These are phyloP conservation scores for Hyaloscypha variabilis DNA, from an alignment of 495 filamentous ascomycete genomes.

Conservation along the genomic window DNA sequence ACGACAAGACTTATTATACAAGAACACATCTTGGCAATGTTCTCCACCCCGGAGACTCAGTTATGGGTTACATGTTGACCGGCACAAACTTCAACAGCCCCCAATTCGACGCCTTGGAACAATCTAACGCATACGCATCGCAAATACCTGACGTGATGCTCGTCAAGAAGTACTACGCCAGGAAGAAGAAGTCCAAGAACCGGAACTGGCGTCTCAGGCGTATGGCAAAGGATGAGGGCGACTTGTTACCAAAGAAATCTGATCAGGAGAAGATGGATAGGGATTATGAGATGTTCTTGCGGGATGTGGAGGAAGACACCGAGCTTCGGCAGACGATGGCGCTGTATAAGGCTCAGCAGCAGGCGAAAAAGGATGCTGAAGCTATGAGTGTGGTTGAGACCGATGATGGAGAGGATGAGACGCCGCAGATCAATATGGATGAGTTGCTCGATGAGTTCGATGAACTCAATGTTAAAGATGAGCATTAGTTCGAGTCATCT, in stretches of 20 bases:
- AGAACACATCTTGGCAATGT: conserved; percentile 88
- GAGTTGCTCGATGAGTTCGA: conserved; percentile 87
- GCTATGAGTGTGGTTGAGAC: conserved; percentile 68
- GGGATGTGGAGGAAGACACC: conserved; percentile 93
- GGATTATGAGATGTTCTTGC: conserved; percentile 96
- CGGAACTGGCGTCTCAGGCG: conserved; percentile 93
- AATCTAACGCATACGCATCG: conserved; percentile 65
- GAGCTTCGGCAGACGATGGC: conserved; percentile 83
- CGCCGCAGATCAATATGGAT: conserved; percentile 77
- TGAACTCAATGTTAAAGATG: conserved; percentile 66
- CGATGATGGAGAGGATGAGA: conserved; percentile 68
- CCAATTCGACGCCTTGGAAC: conserved; percentile 77
- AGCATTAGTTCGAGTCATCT: conserved; percentile 13
- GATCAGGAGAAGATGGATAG: conserved; percentile 83
- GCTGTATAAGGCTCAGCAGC: conserved; percentile 71
- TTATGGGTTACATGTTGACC: conserved; percentile 85
- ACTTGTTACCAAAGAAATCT: conserved; percentile 73
- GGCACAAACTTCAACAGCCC: conserved; percentile 91
- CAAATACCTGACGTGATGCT: conserved; percentile 90
- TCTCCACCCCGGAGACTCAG: conserved; percentile 87
- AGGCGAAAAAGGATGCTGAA: conserved; percentile 49
- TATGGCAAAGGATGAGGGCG: conserved; percentile 86
- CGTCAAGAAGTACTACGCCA: conserved; percentile 93
- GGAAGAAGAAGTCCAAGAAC: conserved; percentile 78
- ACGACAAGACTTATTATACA: conserved; percentile 82